Evolutionary conservation across 2,329 filamentous ascomycete species (phyloP), one percentile per base, ranked within the genome.

Genomic region (Fusarium hainanense): DNA sequence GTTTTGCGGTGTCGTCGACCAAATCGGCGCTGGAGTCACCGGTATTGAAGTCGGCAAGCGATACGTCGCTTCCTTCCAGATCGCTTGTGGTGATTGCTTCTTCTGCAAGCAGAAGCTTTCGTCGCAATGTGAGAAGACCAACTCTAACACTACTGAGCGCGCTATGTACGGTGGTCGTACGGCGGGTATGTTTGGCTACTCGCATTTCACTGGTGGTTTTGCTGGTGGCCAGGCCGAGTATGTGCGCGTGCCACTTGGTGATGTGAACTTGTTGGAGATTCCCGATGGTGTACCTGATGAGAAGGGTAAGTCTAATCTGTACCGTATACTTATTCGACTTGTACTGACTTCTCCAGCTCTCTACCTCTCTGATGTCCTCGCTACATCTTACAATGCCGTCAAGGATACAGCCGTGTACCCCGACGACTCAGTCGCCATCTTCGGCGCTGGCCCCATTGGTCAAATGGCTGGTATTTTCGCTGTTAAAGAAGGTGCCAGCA

Each of bases 171-270:
- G 93, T 14, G 89, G 89, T 4, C 85, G 89, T 52, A 94, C 93
- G 6, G 86, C 92, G 1, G 93, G 89, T 20, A 89, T 92, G 69
- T 92, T 92, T 74, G 90, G 90, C 3, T 92, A 92, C 75, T 89
- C 88, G 4, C 90, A 93, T 75, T 93, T 97, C 76, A 94, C 92
- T 0, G 93, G 93, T 9, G 94, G 94, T 0, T 97, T 95, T 76
- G 93, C 93, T 1, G 93, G 94, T 50, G 93, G 93, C 0, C 94
- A 97, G 79, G 92, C 93, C 6, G 94, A 97, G 80, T 97, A 93
- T 74, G 90, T 94, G 1, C 88, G 93, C 10, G 93, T 97, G 10
- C 93, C 94, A 0, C 87, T 90, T 30, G 93, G 89, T 28, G 92
- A 96, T 72, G 89, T 93, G 63, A 97, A 97, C 76, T 83, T 97